phyloP scores from a whole-genome alignment of 495 filamentous ascomycete genomes.

The Daldinia loculata region DNA sequence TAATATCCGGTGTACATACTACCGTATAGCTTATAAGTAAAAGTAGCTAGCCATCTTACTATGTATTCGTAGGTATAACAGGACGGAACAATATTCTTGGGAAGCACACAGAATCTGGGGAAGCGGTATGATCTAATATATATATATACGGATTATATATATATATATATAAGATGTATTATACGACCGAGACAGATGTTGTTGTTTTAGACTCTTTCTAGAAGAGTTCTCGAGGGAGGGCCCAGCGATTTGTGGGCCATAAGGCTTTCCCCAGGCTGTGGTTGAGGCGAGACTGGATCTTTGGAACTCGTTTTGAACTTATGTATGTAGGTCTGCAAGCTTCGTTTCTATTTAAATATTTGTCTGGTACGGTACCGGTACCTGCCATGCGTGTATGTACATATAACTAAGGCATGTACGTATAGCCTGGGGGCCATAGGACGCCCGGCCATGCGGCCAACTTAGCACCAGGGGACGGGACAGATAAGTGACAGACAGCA shows the following conservation, averaged over 20 bases:
- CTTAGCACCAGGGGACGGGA: slow-evolving; percentile 5
- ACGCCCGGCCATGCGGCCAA: background rate
- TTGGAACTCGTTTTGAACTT: background rate
- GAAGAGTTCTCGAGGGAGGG: slow-evolving; percentile 3
- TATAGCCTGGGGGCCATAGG: background rate
- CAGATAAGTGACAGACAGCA: slow-evolving; percentile 7
- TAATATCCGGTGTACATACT: background rate
- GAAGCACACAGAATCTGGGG: background rate
- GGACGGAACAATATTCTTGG: background rate
- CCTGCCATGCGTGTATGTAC: background rate
- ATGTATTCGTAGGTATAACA: background rate
- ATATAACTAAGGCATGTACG: background rate
- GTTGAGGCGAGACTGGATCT: background rate
- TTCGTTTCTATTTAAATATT: background rate
- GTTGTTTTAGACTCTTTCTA: slow-evolving; percentile 29
- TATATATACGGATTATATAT: background rate
- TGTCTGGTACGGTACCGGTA: background rate
- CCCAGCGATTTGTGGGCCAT: slow-evolving; percentile 10
- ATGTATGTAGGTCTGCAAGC: background rate
- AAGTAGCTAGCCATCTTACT: background rate
- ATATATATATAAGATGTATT: background rate
- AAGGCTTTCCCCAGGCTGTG: background rate
- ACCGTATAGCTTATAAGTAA: background rate
- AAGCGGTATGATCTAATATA: background rate
- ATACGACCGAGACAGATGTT: slow-evolving; percentile 1